Percentiles rank a stretch among this genome's conserved stretches.
These are phyloP conservation scores for Saturnispora bothae DNA, from an alignment of 805 yeast genomes.

Conservation along the genomic window DNA sequence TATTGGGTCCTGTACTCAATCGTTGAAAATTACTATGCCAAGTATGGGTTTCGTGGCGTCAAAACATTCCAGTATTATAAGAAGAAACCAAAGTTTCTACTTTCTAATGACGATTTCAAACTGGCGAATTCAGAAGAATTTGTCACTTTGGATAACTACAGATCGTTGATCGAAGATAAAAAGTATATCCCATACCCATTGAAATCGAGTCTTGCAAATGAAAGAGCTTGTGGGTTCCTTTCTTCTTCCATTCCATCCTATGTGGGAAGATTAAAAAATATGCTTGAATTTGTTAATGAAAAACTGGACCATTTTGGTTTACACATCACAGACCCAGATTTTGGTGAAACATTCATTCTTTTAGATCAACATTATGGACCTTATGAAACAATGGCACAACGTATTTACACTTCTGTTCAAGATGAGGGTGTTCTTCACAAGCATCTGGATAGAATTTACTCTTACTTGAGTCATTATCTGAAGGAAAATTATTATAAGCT, in stretches of 20 bases:
- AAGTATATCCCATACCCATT: constrained; percentile 2
- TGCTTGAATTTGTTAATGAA: neutral
- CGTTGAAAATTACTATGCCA: constrained; percentile 4
- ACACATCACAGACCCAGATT: neutral
- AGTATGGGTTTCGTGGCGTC: constrained; percentile 3
- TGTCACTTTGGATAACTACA: constrained; percentile 1
- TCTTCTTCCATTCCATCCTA: neutral
- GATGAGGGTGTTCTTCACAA: neutral
- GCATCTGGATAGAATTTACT: constrained; percentile 2
- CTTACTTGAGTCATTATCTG: constrained; percentile 1
- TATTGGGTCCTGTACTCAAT: constrained; percentile 3
- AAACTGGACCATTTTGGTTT: constrained; percentile 2
- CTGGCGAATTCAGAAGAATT: neutral
- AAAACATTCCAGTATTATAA: neutral
- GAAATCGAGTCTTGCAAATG: neutral
- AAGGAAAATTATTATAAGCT: constrained; percentile 1
- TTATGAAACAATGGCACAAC: constrained; percentile 1
- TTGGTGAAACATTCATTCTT: constrained; percentile 1
- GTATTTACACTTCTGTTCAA: constrained; percentile 2
- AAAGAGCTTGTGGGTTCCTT: constrained; percentile 1
- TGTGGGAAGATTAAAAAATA: constrained; percentile 1
- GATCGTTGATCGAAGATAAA: neutral
- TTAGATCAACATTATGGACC: constrained; percentile 1
- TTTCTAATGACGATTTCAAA: neutral
- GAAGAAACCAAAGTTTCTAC: neutral